A percentile compares a stretch with the other conserved stretches of the same genome.
Evolutionary conservation across 73 alveolate species (phyloP).

Genomic region (Paramecium bursaria): DNA sequence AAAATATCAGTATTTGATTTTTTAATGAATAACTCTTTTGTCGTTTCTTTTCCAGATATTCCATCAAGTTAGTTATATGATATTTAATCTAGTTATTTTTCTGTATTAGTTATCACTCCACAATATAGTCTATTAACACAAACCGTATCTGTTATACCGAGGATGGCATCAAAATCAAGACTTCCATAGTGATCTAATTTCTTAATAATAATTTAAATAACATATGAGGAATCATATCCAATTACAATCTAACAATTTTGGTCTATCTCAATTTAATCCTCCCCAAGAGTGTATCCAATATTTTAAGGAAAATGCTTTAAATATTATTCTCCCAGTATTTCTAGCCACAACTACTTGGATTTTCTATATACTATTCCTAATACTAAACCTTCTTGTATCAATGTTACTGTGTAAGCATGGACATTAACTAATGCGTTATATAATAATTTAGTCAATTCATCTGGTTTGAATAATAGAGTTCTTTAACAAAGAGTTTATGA

Average conservation of each 20-base stretch:
- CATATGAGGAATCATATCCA: background rate
- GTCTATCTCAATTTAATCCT: background rate
- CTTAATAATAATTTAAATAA: background rate
- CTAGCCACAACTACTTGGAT: background rate
- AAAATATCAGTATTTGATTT: slow-evolving; percentile 4
- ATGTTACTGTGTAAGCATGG: slow-evolving; percentile 17
- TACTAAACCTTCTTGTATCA: background rate
- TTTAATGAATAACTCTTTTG: slow-evolving; percentile 6
- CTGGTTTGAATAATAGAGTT: slow-evolving; percentile 28
- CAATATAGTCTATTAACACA: no score
- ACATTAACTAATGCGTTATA: slow-evolving; percentile 16
- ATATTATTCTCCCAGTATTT: background rate
- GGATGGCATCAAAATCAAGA: slow-evolving; percentile 10
- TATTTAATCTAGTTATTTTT: slow-evolving; percentile 4
- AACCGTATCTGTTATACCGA: background rate
- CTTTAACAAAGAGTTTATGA: slow-evolving; percentile 21
- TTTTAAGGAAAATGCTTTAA: background rate
- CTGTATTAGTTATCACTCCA: slow-evolving; percentile 19
- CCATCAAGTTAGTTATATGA: slow-evolving; percentile 5
- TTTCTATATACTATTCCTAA: background rate
- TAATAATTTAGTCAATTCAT: background rate
- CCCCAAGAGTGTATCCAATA: background rate
- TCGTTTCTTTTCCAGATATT: background rate
- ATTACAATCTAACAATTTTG: background rate
- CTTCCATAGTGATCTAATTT: slow-evolving; percentile 2